Evolutionary conservation across 345 rosid genomes (phyloP), one percentile per base, ranked within the genome.

Genomic region (Aurinia saxatilis): DNA sequence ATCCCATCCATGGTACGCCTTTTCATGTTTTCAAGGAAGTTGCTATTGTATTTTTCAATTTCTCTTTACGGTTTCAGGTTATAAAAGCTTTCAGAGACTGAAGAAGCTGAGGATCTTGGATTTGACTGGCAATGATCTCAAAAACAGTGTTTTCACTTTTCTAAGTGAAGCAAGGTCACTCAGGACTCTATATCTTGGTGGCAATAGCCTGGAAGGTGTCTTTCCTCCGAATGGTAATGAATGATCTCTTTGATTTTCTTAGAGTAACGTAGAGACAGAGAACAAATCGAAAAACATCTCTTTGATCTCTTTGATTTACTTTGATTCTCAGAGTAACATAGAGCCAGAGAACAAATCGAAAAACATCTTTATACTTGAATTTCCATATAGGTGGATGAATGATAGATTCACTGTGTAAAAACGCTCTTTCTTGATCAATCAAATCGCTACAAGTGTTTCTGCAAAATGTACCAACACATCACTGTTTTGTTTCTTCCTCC

Each of bases 1-100:
- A 63, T 39, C 68, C 27, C 40, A 25, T 51, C 50, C 2, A 51
- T 23, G 60, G 60, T 64, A 30, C n/a, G 37, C 25, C 15, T 37
- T 35, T 21, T 10, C 8, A 50, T 27, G 1, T 27, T 27, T 27
- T 27, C 6, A 27, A 27, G 31, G 31, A 1, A 63, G 18, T 11
- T 9, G 12, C 35, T 12, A 2, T 30, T 41, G 0, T 7, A 11
- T 7, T 10, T 29, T 11, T 41, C 25, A 21, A 21, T 21, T 21
- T 21, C 25, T 21, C 25, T 21, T 21, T 21, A 21, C 25, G 25
- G 25, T 21, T 60, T 60, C 53, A 60, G 65, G 53, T 46, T 1
- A 45, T 46, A 60, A 46, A 33, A 46, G 34, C 33, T 18, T 63
- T 21, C 25, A 0, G 30, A 15, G n/a, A n/a, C n/a, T n/a, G n/a